Percentiles rank a stretch among this genome's conserved stretches.
phyloP scores from a whole-genome alignment of 83 land plant genomes.

The Diphasiastrum complanatum region DNA sequence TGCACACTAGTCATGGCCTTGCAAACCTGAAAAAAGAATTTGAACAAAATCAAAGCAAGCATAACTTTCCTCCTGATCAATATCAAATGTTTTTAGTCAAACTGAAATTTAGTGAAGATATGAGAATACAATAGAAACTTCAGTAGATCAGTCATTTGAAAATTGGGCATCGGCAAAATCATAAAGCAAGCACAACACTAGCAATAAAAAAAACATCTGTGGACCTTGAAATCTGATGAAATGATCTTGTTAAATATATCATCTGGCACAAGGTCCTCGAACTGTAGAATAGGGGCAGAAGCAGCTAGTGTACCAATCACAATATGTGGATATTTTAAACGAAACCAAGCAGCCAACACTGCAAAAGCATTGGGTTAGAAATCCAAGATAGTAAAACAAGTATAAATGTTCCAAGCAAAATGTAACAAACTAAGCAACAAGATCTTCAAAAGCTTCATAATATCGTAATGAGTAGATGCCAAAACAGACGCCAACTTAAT shows the following conservation, averaged over 20 bases:
- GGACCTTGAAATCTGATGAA: no score
- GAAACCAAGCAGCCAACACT: no score
- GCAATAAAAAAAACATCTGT: background rate
- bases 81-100: background rate
- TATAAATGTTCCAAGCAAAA: background rate
- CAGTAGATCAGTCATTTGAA: background rate
- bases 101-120: background rate
- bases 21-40: background rate
- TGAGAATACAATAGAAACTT: no score
- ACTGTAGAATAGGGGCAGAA: background rate
- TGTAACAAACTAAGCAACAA: background rate
- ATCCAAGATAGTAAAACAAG: no score
- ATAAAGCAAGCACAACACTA: background rate
- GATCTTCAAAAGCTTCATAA: background rate
- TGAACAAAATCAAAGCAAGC: no score
- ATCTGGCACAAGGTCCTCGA: background rate
- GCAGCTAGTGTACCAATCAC: background rate
- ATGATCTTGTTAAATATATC: no score
- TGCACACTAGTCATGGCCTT: background rate
- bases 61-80: no score
- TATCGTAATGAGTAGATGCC: no score
- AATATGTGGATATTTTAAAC: no score
- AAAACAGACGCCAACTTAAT: no score
- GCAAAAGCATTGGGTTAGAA: no score
- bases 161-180: background rate